Conservation (phyloP, 176 grass and related monocot genomes). For the Raddia guianensis region DNA sequence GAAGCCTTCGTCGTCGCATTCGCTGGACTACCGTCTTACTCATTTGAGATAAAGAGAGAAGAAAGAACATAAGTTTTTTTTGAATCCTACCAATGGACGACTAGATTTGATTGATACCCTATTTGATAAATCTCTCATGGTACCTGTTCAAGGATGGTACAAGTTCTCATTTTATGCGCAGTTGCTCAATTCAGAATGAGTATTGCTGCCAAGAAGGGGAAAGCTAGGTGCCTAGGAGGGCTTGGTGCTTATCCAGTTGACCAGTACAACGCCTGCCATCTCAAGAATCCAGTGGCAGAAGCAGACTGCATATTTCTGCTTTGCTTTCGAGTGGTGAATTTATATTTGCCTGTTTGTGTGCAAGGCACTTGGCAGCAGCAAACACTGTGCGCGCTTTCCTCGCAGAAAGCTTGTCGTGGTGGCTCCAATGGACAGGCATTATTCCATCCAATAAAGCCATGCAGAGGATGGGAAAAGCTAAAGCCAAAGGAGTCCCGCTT, state of each 20-base stretch:
- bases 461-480: background rate
- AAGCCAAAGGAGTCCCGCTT: constrained; percentile 1
- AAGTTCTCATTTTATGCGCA: too few relatives aligned
- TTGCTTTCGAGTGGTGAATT: background rate
- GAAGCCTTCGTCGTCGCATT: too few relatives aligned
- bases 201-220: constrained; percentile 19
- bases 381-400: background rate
- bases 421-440: constrained; percentile 21
- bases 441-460: constrained; percentile 15
- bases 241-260: constrained; percentile 14
- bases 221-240: background rate
- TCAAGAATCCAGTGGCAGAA: constrained; percentile 15
- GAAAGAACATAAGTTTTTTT: too few relatives aligned
- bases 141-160: too few relatives aligned
- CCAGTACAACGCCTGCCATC: background rate
- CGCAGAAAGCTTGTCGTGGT: background rate
- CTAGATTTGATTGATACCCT: too few relatives aligned
- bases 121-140: too few relatives aligned
- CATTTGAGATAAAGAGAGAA: too few relatives aligned
- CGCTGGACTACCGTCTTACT: too few relatives aligned
- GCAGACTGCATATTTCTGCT: background rate
- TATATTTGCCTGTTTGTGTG: constrained; percentile 8
- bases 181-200: background rate
- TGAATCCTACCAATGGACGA: too few relatives aligned
- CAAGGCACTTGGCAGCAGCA: constrained; percentile 20